Evolutionary conservation across 805 yeast species (phyloP), one percentile per base, ranked within the genome.

Genomic region (Zygotorulaspora chibaensis): DNA sequence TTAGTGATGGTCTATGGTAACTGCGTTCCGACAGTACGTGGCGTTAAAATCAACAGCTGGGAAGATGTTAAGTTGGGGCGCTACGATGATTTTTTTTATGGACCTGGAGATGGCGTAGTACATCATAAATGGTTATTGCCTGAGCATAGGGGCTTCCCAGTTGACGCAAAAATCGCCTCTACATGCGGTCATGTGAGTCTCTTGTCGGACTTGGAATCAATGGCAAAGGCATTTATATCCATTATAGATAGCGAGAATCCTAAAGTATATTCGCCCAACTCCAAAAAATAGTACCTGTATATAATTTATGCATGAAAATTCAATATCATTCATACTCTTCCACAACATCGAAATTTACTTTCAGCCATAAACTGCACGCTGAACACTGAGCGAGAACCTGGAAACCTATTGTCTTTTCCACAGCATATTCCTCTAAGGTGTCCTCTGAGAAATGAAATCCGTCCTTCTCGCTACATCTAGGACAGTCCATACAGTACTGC

Each of bases 61-160:
- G 76, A 82, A 35, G 93, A 80, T 30, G 80, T 90, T 47, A 73
- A 68, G 46, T 72, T 75, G 33, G 96, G 96, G 3, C 76, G 79
- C 52, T 89, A 85, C 67, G 80, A 76, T 51, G 83, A 86, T 55
- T 84, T 87, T 56, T 79, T 76, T 55, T 89, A 87, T 57, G 96
- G 95, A 0, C 87, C 87, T 3, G 97, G 97, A 12, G 97, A 90
- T 63, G 97, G 97, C 35, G 96, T 90, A 15, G 87, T 87, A 1
- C 86, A 86, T 64, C 86, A 84, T 53, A 78, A 78, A 51, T 84
- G 89, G 84, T 66, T 86, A 40, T 77, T 89, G 78, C 97, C 96
- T 0, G 86, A 84, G 53, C 67, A 68, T 35, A 74, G 75, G 51
- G 95, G 91, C 0, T 88, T 84, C 58, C 81, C 83, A 2, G 75